Base-by-base conservation (phyloP, 2,329 filamentous ascomycete species). In the Magnaporthiopsis rhizophila region DNA sequence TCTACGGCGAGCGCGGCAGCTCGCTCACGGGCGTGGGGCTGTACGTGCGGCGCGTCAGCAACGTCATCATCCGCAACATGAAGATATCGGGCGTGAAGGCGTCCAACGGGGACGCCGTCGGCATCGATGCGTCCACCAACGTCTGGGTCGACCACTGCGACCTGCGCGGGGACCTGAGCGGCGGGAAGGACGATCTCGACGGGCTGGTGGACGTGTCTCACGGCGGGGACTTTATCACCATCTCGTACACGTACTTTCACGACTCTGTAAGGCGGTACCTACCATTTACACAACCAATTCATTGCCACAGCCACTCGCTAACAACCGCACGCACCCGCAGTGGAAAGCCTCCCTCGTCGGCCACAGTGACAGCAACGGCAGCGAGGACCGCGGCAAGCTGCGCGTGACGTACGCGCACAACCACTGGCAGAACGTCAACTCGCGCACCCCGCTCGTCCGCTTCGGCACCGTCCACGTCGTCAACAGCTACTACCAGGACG, bases 121-220 rank as follows among this genome's bases (percentile, higher is more conserved):
- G 80, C 67, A 83, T 88, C 65, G 81, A 87, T 73, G 72, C 71
- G 15, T 80, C 81, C 62, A 83, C 73, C 65, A 86, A 87, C 68
- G 78, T 86, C 70, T 90, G 87, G 87, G 76, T 90, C 62, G 87
- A 90, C 76, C 87, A 89, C 77, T 80, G 81, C 72, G 87, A 90
- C 67, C 79, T 90, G 28, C 86, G 82, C 5, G 85, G 83, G 30
- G 82, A 89, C 75, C 71, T 72, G 45, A 77, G 81, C 69, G 78
- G 84, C 71, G 85, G 81, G 78, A 90, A 90, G 77, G 86, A 90
- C 77, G 88, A 83, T 77, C 89, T 88, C 71, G 88, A 90, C 65
- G 87, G 88, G 38, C 81, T 90, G 1, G 75, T 86, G 60, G 88
- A 90, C 69, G 76, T 82, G 62, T 88, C 82, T 62, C 87, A 89